phyloP scores from a whole-genome alignment of 2,329 filamentous ascomycete genomes.

The Ophiostoma novo-ulmi region DNA sequence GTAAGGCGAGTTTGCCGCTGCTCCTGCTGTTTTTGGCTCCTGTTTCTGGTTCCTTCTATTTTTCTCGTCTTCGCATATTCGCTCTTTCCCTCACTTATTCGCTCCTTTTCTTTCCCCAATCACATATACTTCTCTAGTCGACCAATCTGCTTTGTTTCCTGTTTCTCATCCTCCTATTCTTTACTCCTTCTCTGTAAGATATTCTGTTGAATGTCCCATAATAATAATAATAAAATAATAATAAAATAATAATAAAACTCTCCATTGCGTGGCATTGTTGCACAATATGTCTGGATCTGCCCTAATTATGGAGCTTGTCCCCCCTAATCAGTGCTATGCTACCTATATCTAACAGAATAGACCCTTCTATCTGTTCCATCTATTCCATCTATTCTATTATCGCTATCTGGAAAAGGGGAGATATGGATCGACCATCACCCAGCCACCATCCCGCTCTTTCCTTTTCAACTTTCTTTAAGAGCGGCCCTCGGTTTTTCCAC shows the following conservation, averaged over 20 bases:
- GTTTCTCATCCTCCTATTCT: background rate
- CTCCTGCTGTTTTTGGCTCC: background rate
- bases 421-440: slow-evolving; percentile 6
- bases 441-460: background rate
- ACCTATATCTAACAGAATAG: background rate
- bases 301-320: slow-evolving; percentile 21
- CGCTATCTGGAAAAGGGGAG: background rate
- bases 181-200: background rate
- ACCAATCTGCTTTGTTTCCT: background rate
- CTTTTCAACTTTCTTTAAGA: background rate
- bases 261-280: background rate
- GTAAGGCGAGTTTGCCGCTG: background rate
- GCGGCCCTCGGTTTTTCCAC: background rate
- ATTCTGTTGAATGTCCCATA: no score
- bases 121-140: background rate
- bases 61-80: background rate
- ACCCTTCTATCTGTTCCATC: background rate
- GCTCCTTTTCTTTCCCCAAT: background rate
- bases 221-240: no score
- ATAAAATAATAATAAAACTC: no score
- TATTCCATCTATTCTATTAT: background rate
- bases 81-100: background rate
- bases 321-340: background rate
- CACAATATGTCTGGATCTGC: slow-evolving; percentile 16
- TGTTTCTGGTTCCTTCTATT: background rate